phyloP scores from a whole-genome alignment of 768 basidiomycete species.

The Pleurotus eryngii region DNA sequence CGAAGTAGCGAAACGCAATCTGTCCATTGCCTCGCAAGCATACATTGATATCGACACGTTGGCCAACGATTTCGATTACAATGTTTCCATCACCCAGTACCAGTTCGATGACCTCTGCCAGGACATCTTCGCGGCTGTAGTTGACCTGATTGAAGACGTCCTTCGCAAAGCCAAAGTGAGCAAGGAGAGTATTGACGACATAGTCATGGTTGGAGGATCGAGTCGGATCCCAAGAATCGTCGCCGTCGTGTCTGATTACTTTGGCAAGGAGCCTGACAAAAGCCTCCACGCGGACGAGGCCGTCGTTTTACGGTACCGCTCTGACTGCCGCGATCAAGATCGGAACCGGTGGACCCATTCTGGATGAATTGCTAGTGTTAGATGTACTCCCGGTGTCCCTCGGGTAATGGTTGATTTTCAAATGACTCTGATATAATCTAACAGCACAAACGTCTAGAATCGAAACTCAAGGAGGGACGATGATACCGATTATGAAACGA shows the following conservation, averaged over 20 bases:
- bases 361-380: conserved; percentile 93
- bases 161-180: conserved; percentile 60
- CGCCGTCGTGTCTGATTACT: conserved; percentile 96
- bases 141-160: conserved; percentile 66
- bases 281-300: conserved; percentile 99
- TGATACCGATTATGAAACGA: conserved; percentile 96
- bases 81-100: conserved; percentile 65
- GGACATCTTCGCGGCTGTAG: conserved; percentile 56
- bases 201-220: conserved; percentile 97
- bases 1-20: conserved; percentile 69
- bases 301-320: conserved; percentile 98
- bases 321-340: conserved; percentile 98
- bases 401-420: conserved; percentile 30
- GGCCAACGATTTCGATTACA: conserved; percentile 69
- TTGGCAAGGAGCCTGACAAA: conserved; percentile 98
- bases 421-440: conserved; percentile 28
- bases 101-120: conserved; percentile 64
- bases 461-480: conserved; percentile 97
- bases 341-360: conserved; percentile 96
- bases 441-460: conserved; percentile 46
- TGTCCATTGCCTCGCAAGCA: conserved; percentile 64
- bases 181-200: conserved; percentile 24
- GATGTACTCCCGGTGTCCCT: conserved; percentile 97
- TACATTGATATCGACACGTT: conserved; percentile 55
- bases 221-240: conserved; percentile 99